These are phyloP conservation scores for Adansonia digitata DNA, from an alignment of 345 rosid genomes.

Conservation along the genomic window DNA sequence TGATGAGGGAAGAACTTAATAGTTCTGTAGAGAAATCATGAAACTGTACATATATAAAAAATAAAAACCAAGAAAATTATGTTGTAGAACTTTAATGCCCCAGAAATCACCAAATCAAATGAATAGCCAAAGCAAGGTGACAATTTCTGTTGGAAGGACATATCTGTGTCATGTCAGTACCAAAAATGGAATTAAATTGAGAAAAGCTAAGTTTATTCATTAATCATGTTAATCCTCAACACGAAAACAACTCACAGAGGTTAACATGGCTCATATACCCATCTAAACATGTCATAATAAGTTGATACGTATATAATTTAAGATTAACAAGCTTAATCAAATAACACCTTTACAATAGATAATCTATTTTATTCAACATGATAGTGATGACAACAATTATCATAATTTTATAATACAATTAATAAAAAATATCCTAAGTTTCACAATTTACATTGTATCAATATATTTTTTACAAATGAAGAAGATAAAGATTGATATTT, in stretches of 20 bases:
- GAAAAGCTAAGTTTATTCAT: neutral
- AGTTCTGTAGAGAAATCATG: neutral
- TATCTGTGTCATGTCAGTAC: neutral
- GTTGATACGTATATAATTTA: neutral
- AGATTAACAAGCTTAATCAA: neutral
- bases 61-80: neutral
- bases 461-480: neutral
- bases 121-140: neutral
- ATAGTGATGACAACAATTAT: neutral
- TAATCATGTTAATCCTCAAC: neutral
- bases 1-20: neutral
- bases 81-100: neutral
- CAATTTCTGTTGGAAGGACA: neutral
- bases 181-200: neutral
- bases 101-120: neutral
- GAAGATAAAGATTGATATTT: neutral
- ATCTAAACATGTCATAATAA: neutral
- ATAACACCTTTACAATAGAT: neutral
- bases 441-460: neutral
- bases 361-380: neutral
- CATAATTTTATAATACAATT: neutral
- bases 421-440: neutral
- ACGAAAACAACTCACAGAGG: neutral
- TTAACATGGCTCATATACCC: neutral
- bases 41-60: neutral